Evolutionary conservation across 2,329 filamentous ascomycete genomes (phyloP).

Genomic region (Mycosphaerelloides madeirae): DNA sequence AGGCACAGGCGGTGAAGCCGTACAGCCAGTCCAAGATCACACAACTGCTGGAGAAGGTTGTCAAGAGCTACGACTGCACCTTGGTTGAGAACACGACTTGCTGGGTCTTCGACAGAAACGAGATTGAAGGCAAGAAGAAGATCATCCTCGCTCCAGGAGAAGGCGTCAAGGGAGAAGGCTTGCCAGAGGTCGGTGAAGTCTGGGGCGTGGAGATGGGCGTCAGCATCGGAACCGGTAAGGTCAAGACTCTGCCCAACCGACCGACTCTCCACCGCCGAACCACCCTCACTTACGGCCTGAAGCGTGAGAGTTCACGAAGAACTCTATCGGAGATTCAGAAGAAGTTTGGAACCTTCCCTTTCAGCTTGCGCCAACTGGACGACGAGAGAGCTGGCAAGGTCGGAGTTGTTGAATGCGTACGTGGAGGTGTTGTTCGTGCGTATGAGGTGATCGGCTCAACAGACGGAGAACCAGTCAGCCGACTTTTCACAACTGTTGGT

Average conservation of each 20-base stretch:
- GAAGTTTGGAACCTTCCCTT: constrained; percentile 97
- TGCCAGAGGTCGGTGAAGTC: constrained; percentile 83
- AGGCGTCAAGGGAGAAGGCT: constrained; percentile 83
- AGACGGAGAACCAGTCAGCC: constrained; percentile 76
- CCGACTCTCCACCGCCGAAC: constrained; percentile 92
- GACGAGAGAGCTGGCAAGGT: constrained; percentile 94
- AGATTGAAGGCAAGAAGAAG: constrained; percentile 98
- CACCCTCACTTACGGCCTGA: constrained; percentile 83
- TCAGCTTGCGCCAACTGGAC: constrained; percentile 93
- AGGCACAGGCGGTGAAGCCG: constrained; percentile 72
- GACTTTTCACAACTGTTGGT: constrained; percentile 90
- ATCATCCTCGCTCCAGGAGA: constrained; percentile 86
- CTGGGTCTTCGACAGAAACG: constrained; percentile 93
- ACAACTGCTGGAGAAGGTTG: constrained; percentile 81
- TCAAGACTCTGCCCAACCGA: constrained; percentile 84
- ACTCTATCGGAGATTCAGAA: constrained; percentile 91
- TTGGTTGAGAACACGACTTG: constrained; percentile 97
- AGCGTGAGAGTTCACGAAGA: constrained; percentile 88
- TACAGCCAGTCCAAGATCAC: constrained; percentile 85
- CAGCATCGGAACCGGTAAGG: constrained; percentile 85
- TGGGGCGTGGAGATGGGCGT: constrained; percentile 98
- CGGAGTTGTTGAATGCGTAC: constrained; percentile 93
- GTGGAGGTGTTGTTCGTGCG: constrained; percentile 84
- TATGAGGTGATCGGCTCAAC: constrained; percentile 96
- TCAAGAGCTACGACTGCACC: constrained; percentile 84